phyloP scores from a whole-genome alignment of 768 basidiomycete genomes.

The Daedalea quercina region DNA sequence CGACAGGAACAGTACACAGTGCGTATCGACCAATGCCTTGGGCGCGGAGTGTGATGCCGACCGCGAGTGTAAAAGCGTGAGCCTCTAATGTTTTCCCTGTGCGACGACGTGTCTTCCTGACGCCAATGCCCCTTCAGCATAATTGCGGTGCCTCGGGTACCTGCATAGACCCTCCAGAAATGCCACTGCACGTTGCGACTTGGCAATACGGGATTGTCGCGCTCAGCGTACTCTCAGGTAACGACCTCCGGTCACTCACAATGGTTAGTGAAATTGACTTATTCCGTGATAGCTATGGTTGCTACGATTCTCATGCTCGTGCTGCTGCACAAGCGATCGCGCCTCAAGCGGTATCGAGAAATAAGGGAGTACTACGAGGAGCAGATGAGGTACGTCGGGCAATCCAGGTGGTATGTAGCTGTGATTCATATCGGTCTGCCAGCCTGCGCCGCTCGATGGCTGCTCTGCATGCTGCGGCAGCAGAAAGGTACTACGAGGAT shows the following conservation, averaged over 20 bases:
- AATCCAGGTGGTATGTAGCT: too few relatives aligned
- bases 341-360: slow-evolving; percentile 30
- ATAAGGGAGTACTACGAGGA: slow-evolving; percentile 44
- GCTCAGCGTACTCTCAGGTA: slow-evolving; percentile 33
- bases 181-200: slow-evolving; percentile 29
- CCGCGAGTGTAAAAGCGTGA: slow-evolving; percentile 44
- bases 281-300: slow-evolving; percentile 27
- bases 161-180: slow-evolving; percentile 31
- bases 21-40: slow-evolving; percentile 36
- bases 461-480: slow-evolving; percentile 14
- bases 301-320: slow-evolving; percentile 31
- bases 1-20: slow-evolving; percentile 35
- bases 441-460: slow-evolving; percentile 14
- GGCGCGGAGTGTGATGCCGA: slow-evolving; percentile 42
- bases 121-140: slow-evolving; percentile 10
- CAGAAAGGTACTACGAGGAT: slow-evolving; percentile 8
- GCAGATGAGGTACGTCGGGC: slow-evolving; percentile 33
- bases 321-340: slow-evolving; percentile 36
- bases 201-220: slow-evolving; percentile 39
- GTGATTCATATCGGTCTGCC: background rate
- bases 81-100: slow-evolving; percentile 8
- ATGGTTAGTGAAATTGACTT: background rate
- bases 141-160: slow-evolving; percentile 24
- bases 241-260: slow-evolving; percentile 7
- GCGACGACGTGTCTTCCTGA: background rate